phyloP scores from a whole-genome alignment of 371 early-diverging fungal genomes.

The Entomophthora muscae region DNA sequence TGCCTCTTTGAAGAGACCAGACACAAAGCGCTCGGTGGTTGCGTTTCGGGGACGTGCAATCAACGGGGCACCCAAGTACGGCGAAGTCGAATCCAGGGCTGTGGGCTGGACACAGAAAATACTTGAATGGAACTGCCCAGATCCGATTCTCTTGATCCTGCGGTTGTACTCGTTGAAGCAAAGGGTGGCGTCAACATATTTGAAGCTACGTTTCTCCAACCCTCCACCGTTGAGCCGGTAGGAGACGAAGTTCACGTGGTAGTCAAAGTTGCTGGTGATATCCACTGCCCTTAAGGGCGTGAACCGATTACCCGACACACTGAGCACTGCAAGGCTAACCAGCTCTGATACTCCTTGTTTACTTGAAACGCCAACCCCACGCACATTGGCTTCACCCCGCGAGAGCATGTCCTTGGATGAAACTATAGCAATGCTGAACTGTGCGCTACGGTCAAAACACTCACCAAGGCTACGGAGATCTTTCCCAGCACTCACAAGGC shows the following conservation, averaged over 20 bases:
- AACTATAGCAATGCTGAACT: neutral
- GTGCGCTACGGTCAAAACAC: neutral
- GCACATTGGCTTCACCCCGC: neutral
- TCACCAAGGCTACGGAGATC: neutral
- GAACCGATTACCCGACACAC: neutral
- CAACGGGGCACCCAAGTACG: neutral
- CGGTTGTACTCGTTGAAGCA: neutral
- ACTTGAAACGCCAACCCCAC: neutral
- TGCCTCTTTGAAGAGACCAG: neutral
- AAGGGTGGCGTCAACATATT: neutral
- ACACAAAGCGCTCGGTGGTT: neutral
- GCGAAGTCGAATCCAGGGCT: neutral
- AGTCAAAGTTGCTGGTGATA: neutral
- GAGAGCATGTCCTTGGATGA: neutral
- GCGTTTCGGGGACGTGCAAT: neutral
- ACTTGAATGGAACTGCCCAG: neutral
- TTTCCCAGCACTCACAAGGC: neutral
- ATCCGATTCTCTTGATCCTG: neutral
- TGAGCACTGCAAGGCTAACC: neutral
- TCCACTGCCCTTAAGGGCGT: neutral
- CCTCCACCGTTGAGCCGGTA: neutral
- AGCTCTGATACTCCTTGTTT: neutral
- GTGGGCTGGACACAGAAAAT: neutral
- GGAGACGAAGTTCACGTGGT: neutral
- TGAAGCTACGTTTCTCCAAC: neutral